phyloP scores from a whole-genome alignment of 345 rosid species.

The Combretum micranthum region DNA sequence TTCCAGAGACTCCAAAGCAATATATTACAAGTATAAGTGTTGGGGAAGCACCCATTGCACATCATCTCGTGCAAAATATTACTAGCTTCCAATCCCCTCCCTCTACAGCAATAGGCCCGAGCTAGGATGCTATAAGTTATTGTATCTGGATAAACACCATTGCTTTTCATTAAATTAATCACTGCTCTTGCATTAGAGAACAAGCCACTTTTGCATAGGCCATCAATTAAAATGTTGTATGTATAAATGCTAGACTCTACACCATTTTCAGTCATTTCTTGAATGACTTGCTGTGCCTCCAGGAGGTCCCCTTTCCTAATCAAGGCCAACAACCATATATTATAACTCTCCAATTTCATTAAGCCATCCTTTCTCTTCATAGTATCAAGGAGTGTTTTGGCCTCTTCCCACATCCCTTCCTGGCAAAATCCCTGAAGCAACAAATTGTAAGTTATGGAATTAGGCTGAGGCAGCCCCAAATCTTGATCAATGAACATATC shows the following conservation, averaged over 20 bases:
- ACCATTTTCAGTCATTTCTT: constrained; percentile 55
- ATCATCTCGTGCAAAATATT: constrained; percentile 69
- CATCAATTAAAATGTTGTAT: constrained; percentile 72
- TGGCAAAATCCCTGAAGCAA: constrained; percentile 77
- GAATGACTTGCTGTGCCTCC: constrained; percentile 63
- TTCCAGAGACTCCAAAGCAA: constrained; percentile 81
- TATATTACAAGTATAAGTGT: constrained; percentile 68
- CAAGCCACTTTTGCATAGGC: constrained; percentile 83
- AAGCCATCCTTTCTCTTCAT: constrained; percentile 41
- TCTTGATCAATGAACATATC: constrained; percentile 80
- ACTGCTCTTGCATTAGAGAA: constrained; percentile 62
- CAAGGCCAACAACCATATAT: constrained; percentile 79
- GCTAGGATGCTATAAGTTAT: constrained; percentile 72
- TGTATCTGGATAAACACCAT: constrained; percentile 60
- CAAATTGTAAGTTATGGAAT: constrained; percentile 62
- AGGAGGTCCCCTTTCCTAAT: constrained; percentile 54
- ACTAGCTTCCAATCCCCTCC: constrained; percentile 53
- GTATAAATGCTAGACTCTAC: constrained; percentile 59
- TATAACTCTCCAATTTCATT: constrained; percentile 60
- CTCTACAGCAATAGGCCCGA: constrained; percentile 64
- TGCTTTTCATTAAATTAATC: constrained; percentile 46
- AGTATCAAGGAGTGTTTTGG: constrained; percentile 52
- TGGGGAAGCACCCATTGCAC: constrained; percentile 57
- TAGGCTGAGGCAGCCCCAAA: constrained; percentile 81
- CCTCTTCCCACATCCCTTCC: constrained; percentile 81